Base-by-base conservation (phyloP, 352 stramenopile species). In the Pythium chondricola region DNA sequence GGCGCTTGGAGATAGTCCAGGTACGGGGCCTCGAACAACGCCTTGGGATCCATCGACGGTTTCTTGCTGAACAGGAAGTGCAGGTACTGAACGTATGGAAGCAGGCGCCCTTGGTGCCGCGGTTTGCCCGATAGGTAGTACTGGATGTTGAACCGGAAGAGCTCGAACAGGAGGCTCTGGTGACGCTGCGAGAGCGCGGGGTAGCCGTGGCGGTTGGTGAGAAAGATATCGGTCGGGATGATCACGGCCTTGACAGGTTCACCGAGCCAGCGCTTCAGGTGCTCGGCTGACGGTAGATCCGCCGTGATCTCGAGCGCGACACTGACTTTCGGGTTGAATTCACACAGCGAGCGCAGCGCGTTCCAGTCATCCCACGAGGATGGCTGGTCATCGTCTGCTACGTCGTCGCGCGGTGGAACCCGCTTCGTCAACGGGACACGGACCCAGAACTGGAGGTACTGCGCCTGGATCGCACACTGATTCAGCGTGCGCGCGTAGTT, bases 121-220 rank as follows among this genome's bases (percentile, higher is more conserved):
- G 76, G 69, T 17, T 84, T 72, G 6, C 87, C 89, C 14, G 74
- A 83, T 17, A 97, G 52, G 38, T 95, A 89, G 48, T 91, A 89
- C 58, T 97, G 84, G 26, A 94, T 65, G 26, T 83, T 82, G 58
- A 95, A 80, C 33, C 77, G 65, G 58, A 91, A 88, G 29, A 88
- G 61, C 13, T 88, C 67, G 26, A 68, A 38, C 49, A 88, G 69
- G 22, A 91, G 77, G 24, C 69, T 71, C 64, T 99, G 93, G 71
- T 98, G 88, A 26, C 69, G 69, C 61, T 96, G 87, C n/a, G 89
- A 89, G 0, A 99, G 76, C 26, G 95, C 87, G 5, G 95, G 95
- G 67, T 93, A 98, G n/a, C 95, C 95, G 49, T 85, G 86, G 37
- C 92, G 95, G 69, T 98, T 99, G 35, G 88, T 97, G 6, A 98